phyloP scores from a whole-genome alignment of 164 flowering plant species.

The Dillenia turbinata region DNA sequence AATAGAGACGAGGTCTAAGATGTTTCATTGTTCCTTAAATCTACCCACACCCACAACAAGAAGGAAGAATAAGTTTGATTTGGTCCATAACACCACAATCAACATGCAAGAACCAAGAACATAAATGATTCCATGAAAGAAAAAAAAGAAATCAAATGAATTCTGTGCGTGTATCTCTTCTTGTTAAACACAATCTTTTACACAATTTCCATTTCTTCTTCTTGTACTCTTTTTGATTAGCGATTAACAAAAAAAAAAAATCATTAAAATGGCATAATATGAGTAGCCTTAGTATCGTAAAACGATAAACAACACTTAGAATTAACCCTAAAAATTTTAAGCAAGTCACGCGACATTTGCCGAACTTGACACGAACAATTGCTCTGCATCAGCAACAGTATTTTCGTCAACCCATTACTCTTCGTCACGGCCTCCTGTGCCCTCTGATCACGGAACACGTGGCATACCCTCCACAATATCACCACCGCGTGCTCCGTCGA shows the following conservation, averaged over 20 bases:
- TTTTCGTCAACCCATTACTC: conserved; percentile 74
- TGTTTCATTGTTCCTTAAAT: no score
- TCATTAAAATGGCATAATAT: conserved; percentile 81
- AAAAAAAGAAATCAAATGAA: conserved; percentile 11
- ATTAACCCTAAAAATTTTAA: conserved; percentile 58
- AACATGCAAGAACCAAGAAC: no score
- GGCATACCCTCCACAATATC: conserved; percentile 78
- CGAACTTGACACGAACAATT: conserved; percentile 61
- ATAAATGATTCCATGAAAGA: no score
- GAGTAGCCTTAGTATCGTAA: conserved; percentile 77
- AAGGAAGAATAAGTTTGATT: no score
- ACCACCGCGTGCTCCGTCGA: conserved; percentile 80
- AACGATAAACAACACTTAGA: conserved; percentile 53
- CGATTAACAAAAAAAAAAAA: background rate
- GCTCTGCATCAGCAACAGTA: conserved; percentile 82
- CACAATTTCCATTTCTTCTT: conserved; percentile 2
- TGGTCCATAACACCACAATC: no score
- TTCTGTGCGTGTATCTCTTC: conserved; percentile 9
- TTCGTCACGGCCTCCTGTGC: conserved; percentile 55
- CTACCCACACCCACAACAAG: no score
- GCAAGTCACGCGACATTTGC: conserved; percentile 65
- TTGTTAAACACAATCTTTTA: conserved; percentile 19
- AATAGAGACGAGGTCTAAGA: no score
- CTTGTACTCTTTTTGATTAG: background rate
- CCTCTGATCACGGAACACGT: conserved; percentile 40